phyloP scores from a whole-genome alignment of 1,284 basidiomycete species.

The Ustilago bromivora region DNA sequence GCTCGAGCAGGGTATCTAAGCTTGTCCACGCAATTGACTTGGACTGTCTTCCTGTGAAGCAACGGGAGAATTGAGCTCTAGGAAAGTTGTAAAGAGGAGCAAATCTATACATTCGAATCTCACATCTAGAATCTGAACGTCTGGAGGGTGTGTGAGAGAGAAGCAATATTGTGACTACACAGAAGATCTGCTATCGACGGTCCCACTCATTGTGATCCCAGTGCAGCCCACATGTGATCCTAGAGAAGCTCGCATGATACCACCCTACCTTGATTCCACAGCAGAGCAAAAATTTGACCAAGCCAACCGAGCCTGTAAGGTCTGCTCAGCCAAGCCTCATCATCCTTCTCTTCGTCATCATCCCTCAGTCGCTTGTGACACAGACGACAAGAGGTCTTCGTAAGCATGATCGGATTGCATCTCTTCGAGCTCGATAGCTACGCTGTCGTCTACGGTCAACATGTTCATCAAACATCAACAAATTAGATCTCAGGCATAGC shows the following conservation, averaged over 20 bases:
- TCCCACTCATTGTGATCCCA: not conserved
- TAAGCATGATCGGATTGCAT: not conserved
- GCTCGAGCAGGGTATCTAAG: slow-evolving; percentile 71
- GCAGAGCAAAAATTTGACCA: not conserved
- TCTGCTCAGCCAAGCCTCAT: not conserved
- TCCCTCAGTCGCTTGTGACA: not conserved
- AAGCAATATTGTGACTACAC: not conserved
- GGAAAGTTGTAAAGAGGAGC: not conserved
- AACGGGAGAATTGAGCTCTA: not conserved
- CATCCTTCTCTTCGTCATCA: not conserved
- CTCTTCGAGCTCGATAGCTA: not conserved
- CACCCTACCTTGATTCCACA: not conserved
- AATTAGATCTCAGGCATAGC: slow-evolving; percentile 42
- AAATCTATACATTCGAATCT: slow-evolving; percentile 5
- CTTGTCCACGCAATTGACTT: not conserved
- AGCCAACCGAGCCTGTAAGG: not conserved
- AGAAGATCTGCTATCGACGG: not conserved
- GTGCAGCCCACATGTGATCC: not conserved
- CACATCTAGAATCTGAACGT: slow-evolving; percentile 3
- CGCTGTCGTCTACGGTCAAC: not conserved
- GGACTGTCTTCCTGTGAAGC: not conserved
- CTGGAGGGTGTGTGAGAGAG: not conserved
- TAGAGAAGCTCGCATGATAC: not conserved
- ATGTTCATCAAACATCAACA: not conserved
- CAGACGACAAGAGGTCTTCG: not conserved